Evolutionary conservation across 495 filamentous ascomycete genomes (phyloP), one percentile per base, ranked within the genome.

Genomic region (Acidomyces sp.): DNA sequence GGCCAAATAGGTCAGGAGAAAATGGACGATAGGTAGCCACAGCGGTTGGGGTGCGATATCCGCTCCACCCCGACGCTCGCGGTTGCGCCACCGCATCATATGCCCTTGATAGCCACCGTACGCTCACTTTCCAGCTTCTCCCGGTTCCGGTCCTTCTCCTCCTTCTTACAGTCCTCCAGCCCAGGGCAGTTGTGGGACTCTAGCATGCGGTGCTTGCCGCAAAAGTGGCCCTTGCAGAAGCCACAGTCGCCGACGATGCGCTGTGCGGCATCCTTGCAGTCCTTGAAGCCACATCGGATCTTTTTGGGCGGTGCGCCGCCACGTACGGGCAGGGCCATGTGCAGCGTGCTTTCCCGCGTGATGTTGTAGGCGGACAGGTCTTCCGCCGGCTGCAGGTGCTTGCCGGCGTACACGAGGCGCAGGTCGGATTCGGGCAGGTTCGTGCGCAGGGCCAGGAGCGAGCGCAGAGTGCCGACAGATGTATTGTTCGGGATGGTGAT

Each of bases 131-230:
- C 84, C 57, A 96, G 65, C 68, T 90, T 87, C 53, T 85, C 80
- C 43, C 80, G 81, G 55, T 97, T 97, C 37, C 82, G 74, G 57
- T 88, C 85, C 61, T 92, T 82, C 13, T 78, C 81, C 59, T 93
- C 85, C 68, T 90, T 85, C 73, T 93, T 95, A 72, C 86, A 94
- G 63, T 94, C 80, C 64, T 96, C 92, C 45, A 97, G 66, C n/a
- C 86, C 86, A 43, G 69, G 74, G 64, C 90, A 97, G 57, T 82
- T 80, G 65, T 97, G 90, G 45, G 84, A 79, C 63, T 97, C 90
- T 34, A 96, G 61, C 61, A 96, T 74, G 12, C 90, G 70, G 65
- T 97, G 90, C 66, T 83, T 86, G 37, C 80, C 83, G 65, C 90
- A 97, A 67, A 81, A 96, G 60, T 90, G 81, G 12, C 86, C 86